Evolutionary conservation across 1,139 yeast species (phyloP).

Genomic region (Blastobotrys illinoisensis): DNA sequence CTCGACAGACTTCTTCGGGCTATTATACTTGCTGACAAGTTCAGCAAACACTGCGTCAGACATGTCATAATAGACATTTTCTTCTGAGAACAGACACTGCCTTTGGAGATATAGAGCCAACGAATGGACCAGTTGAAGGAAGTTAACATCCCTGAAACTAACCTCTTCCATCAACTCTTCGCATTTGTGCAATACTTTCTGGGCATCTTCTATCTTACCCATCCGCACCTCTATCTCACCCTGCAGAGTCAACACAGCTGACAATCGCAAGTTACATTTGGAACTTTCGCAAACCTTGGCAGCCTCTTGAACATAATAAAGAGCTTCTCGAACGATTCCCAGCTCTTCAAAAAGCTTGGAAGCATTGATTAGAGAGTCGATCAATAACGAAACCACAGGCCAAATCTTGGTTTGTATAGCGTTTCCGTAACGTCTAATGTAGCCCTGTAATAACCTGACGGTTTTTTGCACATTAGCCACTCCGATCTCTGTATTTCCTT

Average conservation of each 20-base stretch:
- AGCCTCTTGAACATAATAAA: slow-evolving; percentile 23
- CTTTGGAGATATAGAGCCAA: slow-evolving; percentile 23
- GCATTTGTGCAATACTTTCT: slow-evolving; percentile 18
- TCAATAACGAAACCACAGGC: slow-evolving; percentile 16
- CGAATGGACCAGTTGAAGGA: slow-evolving; percentile 22
- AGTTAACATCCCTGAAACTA: slow-evolving; percentile 19
- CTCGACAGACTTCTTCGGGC: slow-evolving; percentile 7
- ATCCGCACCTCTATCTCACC: slow-evolving; percentile 21
- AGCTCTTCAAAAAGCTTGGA: slow-evolving; percentile 22
- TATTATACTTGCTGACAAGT: slow-evolving; percentile 5
- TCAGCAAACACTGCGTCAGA: slow-evolving; percentile 20
- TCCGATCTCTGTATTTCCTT: slow-evolving; percentile 17
- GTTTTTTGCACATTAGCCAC: slow-evolving; percentile 18
- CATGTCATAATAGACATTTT: slow-evolving; percentile 22
- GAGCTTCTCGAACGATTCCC: slow-evolving; percentile 23
- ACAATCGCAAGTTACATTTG: slow-evolving; percentile 16
- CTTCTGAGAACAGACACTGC: slow-evolving; percentile 21
- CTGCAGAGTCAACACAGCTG: slow-evolving; percentile 20
- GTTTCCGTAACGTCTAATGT: slow-evolving; percentile 15
- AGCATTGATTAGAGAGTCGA: slow-evolving; percentile 18
- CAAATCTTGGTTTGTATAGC: slow-evolving; percentile 9
- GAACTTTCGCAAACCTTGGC: slow-evolving; percentile 18
- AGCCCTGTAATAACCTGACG: slow-evolving; percentile 19
- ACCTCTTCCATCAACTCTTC: slow-evolving; percentile 20
- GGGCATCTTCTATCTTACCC: slow-evolving; percentile 22